phyloP scores from a whole-genome alignment of 177 flowering plant species.

The Vitis hybrid region DNA sequence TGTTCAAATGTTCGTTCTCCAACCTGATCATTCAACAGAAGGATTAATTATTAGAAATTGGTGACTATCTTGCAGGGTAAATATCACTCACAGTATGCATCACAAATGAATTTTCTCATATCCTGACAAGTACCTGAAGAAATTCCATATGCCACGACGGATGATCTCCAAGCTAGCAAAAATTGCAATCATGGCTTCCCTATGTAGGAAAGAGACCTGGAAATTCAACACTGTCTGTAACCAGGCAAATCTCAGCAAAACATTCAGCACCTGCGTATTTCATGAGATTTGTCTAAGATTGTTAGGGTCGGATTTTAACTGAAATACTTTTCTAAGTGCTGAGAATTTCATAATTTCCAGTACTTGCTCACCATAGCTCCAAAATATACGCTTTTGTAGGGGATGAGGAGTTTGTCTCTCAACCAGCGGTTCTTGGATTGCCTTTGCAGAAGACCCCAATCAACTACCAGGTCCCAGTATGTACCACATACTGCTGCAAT shows the following conservation, averaged over 20 bases:
- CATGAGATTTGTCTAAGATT: too few relatives aligned
- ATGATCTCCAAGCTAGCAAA: constrained; percentile 67
- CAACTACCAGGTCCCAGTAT: constrained; percentile 25
- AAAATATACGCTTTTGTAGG: constrained; percentile 24
- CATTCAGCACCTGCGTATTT: constrained; percentile 51
- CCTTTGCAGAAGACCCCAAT: constrained; percentile 34
- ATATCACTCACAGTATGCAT: too few relatives aligned
- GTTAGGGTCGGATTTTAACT: too few relatives aligned
- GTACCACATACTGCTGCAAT: too few relatives aligned
- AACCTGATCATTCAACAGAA: constrained; percentile 36
- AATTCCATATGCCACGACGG: constrained; percentile 75
- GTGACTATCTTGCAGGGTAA: too few relatives aligned
- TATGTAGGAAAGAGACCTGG: constrained; percentile 34
- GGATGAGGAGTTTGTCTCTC: constrained; percentile 29
- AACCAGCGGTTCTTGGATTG: constrained; percentile 23
- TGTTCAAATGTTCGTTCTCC: constrained; percentile 80
- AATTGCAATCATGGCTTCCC: constrained; percentile 30
- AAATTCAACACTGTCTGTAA: constrained; percentile 55
- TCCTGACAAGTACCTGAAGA: constrained; percentile 52
- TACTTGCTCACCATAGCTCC: constrained; percentile 29
- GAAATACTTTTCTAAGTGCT: too few relatives aligned
- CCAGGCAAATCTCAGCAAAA: constrained; percentile 75
- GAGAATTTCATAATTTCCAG: neutral
- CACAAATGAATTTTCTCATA: too few relatives aligned
- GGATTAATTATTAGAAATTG: too few relatives aligned